Conservation (phyloP, 371 early-diverging fungal genomes). For the Rhizopus stolonifer region DNA sequence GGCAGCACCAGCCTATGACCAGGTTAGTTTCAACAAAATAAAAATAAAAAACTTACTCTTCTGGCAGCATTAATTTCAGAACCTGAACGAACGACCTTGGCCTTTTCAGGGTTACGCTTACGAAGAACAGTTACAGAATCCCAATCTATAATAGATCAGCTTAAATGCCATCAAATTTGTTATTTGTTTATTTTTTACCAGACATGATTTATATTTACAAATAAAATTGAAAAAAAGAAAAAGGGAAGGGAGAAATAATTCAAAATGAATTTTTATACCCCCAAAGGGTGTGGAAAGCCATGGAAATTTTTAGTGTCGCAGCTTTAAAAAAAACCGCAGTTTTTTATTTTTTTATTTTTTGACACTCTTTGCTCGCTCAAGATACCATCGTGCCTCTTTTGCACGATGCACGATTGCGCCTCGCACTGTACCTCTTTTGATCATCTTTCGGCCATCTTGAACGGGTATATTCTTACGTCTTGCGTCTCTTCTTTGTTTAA, state of each 20-base stretch:
- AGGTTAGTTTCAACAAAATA: not conserved
- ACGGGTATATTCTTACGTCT: conserved; percentile 39
- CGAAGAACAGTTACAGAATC: conserved; percentile 78
- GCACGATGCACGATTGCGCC: conserved; percentile 44
- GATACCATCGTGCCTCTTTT: conserved; percentile 44
- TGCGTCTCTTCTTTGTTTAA: conserved; percentile 45
- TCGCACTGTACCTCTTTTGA: conserved; percentile 34
- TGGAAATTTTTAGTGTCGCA: conserved; percentile 11
- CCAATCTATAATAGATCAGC: no score
- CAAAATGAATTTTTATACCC: not conserved
- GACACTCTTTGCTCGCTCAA: conserved; percentile 49
- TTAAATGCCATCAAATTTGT: not conserved
- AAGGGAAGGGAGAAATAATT: not conserved
- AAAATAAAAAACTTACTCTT: conserved; percentile 45
- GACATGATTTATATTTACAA: conserved; percentile 18
- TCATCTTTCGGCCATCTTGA: conserved; percentile 19
- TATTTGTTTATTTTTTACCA: conserved; percentile 15
- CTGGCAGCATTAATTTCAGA: conserved; percentile 79
- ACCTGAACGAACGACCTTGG: conserved; percentile 66
- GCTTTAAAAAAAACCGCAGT: not conserved
- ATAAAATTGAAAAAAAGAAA: conserved; percentile 7
- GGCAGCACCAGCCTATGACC: conserved; percentile 56
- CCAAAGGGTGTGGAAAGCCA: conserved; percentile 14
- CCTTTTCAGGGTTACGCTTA: conserved; percentile 64
- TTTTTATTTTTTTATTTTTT: conserved; percentile 7